These are phyloP conservation scores for Asterella californica DNA, from an alignment of 225 moss, liverwort and hornwort genomes.

Conservation along the genomic window DNA sequence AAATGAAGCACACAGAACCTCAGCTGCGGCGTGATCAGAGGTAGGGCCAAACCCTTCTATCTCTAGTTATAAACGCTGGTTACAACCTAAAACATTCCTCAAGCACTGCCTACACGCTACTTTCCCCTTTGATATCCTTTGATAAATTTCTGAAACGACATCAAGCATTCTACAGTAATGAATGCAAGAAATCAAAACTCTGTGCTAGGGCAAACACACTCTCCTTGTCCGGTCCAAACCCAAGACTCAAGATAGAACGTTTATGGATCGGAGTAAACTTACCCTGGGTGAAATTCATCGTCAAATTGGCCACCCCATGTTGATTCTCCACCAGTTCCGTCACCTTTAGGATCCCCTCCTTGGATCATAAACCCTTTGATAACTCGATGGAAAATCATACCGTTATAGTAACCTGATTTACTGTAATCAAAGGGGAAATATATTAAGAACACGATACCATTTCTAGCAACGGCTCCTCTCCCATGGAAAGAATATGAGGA, in stretches of 20 bases:
- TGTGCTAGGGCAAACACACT: no score
- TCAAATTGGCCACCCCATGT: constrained; percentile 61
- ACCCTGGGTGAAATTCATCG: constrained; percentile 62
- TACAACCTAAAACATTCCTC: neutral
- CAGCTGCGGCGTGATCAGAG: neutral
- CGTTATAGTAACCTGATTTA: constrained; percentile 65
- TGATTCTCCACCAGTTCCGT: constrained; percentile 68
- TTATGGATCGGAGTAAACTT: constrained; percentile 1
- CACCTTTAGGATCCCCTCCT: constrained; percentile 62
- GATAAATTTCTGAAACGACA: neutral
- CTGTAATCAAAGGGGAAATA: constrained; percentile 33
- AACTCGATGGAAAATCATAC: constrained; percentile 59
- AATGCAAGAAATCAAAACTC: no score
- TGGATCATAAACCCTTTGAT: constrained; percentile 85
- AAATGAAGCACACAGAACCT: neutral
- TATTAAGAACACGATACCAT: neutral
- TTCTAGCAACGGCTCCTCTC: neutral
- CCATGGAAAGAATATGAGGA: neutral
- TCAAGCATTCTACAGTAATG: neutral
- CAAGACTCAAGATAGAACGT: neutral
- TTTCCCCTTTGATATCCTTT: no score
- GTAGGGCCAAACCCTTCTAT: no score
- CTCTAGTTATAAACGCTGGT: neutral
- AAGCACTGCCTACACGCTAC: neutral
- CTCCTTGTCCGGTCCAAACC: no score